Evolutionary conservation across 345 rosid species (phyloP).

Genomic region (Acer campestre): DNA sequence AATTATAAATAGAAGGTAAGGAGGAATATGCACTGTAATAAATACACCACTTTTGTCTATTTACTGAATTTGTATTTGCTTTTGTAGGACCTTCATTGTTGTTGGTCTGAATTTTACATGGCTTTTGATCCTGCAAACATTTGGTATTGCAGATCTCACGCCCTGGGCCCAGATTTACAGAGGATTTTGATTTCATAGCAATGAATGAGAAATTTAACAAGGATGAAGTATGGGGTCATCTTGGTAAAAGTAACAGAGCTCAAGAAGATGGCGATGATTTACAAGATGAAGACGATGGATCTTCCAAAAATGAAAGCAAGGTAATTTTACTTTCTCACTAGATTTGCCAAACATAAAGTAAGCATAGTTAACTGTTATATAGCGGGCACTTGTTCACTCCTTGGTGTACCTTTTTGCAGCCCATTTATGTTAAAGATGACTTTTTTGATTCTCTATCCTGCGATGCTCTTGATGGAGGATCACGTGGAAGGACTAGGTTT

Average conservation of each 20-base stretch:
- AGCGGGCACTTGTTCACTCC: neutral
- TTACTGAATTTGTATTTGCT: neutral
- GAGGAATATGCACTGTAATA: neutral
- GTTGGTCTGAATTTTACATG: neutral
- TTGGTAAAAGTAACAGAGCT: slow-evolving; percentile 42
- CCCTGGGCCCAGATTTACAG: slow-evolving; percentile 41
- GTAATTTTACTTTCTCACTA: slow-evolving; percentile 13
- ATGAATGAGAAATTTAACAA: slow-evolving; percentile 66
- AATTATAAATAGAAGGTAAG: neutral
- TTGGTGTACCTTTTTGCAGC: slow-evolving; percentile 31
- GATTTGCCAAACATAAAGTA: neutral
- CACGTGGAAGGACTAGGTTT: slow-evolving; percentile 49
- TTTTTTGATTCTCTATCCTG: slow-evolving; percentile 59
- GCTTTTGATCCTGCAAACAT: neutral
- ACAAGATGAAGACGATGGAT: slow-evolving; percentile 39
- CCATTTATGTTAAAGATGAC: slow-evolving; percentile 56
- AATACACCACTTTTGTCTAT: neutral
- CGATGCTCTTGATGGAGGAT: slow-evolving; percentile 36
- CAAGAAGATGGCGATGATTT: slow-evolving; percentile 33
- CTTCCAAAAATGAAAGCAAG: slow-evolving; percentile 30
- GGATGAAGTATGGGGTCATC: slow-evolving; percentile 67
- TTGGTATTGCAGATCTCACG: slow-evolving; percentile 40
- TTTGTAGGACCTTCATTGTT: neutral
- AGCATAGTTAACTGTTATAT: neutral
- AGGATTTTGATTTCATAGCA: slow-evolving; percentile 59